phyloP scores from a whole-genome alignment of 2,329 filamentous ascomycete species.

The Trichoderma pleuroti region DNA sequence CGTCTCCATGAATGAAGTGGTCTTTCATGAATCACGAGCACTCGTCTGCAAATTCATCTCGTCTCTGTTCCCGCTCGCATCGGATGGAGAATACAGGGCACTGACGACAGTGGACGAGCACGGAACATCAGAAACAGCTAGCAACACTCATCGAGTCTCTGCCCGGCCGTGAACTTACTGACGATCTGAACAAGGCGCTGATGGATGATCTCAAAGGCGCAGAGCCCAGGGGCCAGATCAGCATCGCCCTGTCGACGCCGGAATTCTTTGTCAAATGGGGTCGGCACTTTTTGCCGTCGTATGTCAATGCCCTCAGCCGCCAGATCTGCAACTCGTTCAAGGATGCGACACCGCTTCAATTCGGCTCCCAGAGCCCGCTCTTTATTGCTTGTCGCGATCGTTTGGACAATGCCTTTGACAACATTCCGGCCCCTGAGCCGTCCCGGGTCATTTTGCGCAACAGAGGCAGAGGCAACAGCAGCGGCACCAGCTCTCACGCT shows the following conservation, averaged over 20 bases:
- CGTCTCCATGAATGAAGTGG: constrained; percentile 35
- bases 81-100: constrained; percentile 19
- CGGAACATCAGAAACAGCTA: constrained; percentile 31
- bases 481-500: background rate
- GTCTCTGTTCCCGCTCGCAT: constrained; percentile 38
- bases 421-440: constrained; percentile 42
- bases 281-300: constrained; percentile 53
- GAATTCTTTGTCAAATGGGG: constrained; percentile 52
- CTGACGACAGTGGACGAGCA: constrained; percentile 16
- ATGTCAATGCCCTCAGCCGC: constrained; percentile 53
- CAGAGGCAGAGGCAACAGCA: background rate
- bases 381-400: constrained; percentile 49
- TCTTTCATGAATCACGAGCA: constrained; percentile 52
- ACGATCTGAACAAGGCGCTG: constrained; percentile 44
- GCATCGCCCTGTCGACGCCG: constrained; percentile 41
- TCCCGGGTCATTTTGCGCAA: constrained; percentile 23
- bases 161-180: constrained; percentile 35
- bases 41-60: constrained; percentile 49
- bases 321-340: constrained; percentile 62
- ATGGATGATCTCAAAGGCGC: constrained; percentile 46
- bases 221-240: constrained; percentile 47
- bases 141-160: constrained; percentile 31
- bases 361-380: constrained; percentile 48
- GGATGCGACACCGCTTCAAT: constrained; percentile 55
- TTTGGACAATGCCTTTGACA: constrained; percentile 49